phyloP scores from a whole-genome alignment of 331 rosid genomes.

The Quercus tomentella region DNA sequence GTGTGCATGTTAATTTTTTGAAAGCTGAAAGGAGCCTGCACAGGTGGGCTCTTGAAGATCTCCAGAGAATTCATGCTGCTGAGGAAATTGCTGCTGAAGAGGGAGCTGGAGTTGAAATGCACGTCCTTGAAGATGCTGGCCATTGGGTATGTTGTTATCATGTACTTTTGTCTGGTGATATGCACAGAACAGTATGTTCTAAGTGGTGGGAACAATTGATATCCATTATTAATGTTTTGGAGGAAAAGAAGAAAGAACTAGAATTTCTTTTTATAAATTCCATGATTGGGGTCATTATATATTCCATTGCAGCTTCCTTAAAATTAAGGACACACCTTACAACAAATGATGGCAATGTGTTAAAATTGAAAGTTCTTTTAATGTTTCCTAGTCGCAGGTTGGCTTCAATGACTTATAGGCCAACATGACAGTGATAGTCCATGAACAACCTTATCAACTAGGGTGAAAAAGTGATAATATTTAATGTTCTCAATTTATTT shows the following conservation, averaged over 20 bases:
- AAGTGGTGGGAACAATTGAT: background rate
- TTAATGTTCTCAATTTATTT: no score
- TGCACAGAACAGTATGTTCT: background rate
- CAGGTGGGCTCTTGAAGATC: conserved; percentile 96
- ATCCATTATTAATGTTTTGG: background rate
- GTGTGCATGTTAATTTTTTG: conserved; percentile 90
- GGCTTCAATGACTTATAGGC: background rate
- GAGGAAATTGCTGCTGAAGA: conserved; percentile 88
- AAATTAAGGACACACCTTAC: background rate
- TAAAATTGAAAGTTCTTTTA: background rate
- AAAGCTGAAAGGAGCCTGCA: conserved; percentile 98
- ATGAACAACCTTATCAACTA: background rate
- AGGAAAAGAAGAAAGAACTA: background rate
- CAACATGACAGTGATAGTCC: background rate
- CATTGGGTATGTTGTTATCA: conserved; percentile 68
- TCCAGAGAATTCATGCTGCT: conserved; percentile 86
- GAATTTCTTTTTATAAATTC: background rate
- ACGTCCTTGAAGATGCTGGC: conserved; percentile 97
- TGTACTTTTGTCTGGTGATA: background rate
- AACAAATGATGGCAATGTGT: background rate
- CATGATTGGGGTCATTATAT: background rate
- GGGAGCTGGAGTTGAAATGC: conserved; percentile 99
- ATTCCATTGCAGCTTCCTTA: background rate
- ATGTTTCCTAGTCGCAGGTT: background rate
- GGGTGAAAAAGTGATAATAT: background rate